Base-by-base conservation (phyloP, 2,329 filamentous ascomycete genomes). In the Aspergillus carbonarius region DNA sequence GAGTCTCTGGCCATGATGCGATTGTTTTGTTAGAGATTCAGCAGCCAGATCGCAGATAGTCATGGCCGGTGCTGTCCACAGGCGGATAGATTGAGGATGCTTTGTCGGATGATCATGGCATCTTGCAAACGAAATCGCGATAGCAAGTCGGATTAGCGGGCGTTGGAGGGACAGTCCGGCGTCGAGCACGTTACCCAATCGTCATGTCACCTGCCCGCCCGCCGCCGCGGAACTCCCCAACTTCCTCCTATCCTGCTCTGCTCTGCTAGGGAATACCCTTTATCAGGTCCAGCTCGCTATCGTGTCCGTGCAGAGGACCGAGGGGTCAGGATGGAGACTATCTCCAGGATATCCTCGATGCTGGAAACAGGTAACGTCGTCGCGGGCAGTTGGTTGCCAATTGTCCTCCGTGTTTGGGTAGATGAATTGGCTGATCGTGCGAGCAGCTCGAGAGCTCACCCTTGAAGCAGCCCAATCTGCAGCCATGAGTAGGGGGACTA, bases 401-500 rank as follows among this genome's bases (percentile, higher is more conserved):
- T 44, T 42, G 49, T 54, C 42, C 20, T 55, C 39, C 54, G 50
- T 54, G 35, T 46, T 44, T 52, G 46, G 59, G 54, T 63, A 64
- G 59, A 65, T 59, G 49, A 54, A 57, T 59, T 60, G 54, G 65
- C 60, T 63, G 50, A 61, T 57, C 59, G 61, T 64, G 59, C 59
- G 54, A 57, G 68, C 79, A 96, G 95, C 95, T 73, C 90, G 95
- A 78, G 95, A 98, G 79, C 88, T 99, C 73, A 99, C 95, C 58
- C 87, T 99, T 78, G 95, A 99, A 84, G 95, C 95, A 66, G 93
- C 95, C 69, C 91, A 93, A 76, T 91, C 92, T 68, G 92, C 93
- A 67, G 86, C 91, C 71, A 78, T 78, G 64, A 78, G 76, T 61
- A 76, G 78, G 63, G 70, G 68, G 44, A 68, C 78, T 44, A 84